These are phyloP conservation scores for Endotrypanum monterogeii DNA, from an alignment of 208 protist genomes.

Conservation along the genomic window DNA sequence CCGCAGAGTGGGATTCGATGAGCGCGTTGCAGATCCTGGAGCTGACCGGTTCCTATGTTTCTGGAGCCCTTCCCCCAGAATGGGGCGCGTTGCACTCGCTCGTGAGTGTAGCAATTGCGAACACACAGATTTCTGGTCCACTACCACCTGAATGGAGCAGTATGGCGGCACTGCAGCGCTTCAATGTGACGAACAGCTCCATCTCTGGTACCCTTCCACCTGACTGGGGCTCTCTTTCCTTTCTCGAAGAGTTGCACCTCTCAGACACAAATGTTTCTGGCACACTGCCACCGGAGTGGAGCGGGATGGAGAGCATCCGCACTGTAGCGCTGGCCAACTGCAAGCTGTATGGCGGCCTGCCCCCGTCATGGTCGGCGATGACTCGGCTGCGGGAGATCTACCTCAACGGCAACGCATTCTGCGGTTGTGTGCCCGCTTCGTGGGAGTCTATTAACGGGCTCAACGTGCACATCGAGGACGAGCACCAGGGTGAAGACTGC, in stretches of 20 bases:
- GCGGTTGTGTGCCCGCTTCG: not conserved
- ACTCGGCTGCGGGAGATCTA: not conserved
- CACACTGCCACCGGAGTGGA: conserved; percentile 13
- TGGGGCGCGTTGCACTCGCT: conserved; percentile 6
- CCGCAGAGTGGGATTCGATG: conserved; percentile 10
- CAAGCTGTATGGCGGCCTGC: not conserved
- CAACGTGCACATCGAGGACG: not conserved
- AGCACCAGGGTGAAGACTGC: not conserved
- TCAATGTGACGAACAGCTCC: too few species aligned
- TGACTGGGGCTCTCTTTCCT: conserved; percentile 5
- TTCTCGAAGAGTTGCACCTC: not conserved
- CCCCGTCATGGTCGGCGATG: conserved; percentile 1
- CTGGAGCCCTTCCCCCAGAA: conserved; percentile 1
- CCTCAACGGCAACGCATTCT: not conserved
- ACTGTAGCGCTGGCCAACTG: not conserved
- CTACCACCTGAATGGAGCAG: conserved; percentile 1
- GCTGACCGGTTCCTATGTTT: not conserved
- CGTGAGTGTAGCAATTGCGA: not conserved
- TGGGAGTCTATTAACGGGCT: not conserved
- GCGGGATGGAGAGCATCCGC: not conserved
- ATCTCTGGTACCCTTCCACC: not conserved
- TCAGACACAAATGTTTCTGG: not conserved
- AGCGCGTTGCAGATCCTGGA: not conserved
- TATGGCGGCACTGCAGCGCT: not conserved
- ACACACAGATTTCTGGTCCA: not conserved